Conservation (phyloP, 2,329 filamentous ascomycete genomes). For the Penicillium sp. region DNA sequence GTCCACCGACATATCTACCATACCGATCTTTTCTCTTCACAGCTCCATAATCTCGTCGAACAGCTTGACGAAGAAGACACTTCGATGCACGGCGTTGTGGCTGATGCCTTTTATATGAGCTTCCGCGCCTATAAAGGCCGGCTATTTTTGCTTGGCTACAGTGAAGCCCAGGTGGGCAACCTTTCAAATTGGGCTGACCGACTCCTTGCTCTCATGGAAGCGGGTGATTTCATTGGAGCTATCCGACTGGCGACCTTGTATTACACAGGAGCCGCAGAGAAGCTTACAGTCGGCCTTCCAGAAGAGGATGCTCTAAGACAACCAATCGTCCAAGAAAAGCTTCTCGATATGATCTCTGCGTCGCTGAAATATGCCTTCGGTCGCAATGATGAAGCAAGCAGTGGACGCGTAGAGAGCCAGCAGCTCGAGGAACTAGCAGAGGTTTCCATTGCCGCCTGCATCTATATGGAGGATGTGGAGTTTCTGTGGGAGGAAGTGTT, state of each 20-base stretch:
- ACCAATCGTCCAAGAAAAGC: constrained; percentile 78
- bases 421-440: constrained; percentile 76
- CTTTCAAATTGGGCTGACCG: constrained; percentile 97
- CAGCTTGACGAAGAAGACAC: constrained; percentile 81
- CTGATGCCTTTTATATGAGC: constrained; percentile 97
- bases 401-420: constrained; percentile 53
- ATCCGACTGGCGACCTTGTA: constrained; percentile 90
- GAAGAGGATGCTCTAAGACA: constrained; percentile 76
- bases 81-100: constrained; percentile 91
- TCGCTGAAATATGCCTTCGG: constrained; percentile 87
- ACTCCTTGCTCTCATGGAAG: constrained; percentile 88
- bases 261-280: constrained; percentile 87
- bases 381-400: constrained; percentile 52
- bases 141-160: constrained; percentile 88
- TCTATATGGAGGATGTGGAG: constrained; percentile 72
- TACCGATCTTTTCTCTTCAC: constrained; percentile 81
- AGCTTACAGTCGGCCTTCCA: constrained; percentile 87
- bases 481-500: constrained; percentile 92
- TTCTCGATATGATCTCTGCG: constrained; percentile 89
- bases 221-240: constrained; percentile 91
- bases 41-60: constrained; percentile 81
- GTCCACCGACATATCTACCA: constrained; percentile 92
- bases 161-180: constrained; percentile 84
- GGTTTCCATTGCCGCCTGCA: constrained; percentile 79
- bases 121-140: constrained; percentile 93